A percentile compares a stretch with the other conserved stretches of the same genome.
These are phyloP conservation scores for Epithele typhae DNA, from an alignment of 768 basidiomycete genomes.

Conservation along the genomic window DNA sequence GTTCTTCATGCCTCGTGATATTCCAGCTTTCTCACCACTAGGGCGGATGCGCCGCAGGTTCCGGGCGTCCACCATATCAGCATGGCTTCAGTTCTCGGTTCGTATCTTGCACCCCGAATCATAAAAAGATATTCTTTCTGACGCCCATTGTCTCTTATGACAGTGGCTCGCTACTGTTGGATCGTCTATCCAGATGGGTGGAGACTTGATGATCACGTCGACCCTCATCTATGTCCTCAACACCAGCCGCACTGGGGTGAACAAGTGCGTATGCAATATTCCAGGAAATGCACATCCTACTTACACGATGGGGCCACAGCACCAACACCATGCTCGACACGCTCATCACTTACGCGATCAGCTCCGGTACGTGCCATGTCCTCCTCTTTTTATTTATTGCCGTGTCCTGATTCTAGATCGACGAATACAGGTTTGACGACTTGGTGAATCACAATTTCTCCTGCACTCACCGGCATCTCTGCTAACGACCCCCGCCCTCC, in stretches of 20 bases:
- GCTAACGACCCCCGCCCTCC: not conserved
- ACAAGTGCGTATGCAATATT: not conserved
- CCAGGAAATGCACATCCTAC: no score
- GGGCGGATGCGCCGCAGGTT: no score
- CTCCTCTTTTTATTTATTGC: no score
- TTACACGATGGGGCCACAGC: not conserved
- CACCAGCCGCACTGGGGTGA: constrained; percentile 1
- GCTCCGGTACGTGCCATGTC: not conserved
- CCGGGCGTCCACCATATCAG: not conserved
- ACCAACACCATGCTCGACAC: constrained; percentile 4
- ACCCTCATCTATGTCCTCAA: constrained; percentile 2
- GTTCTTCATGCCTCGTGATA: no score
- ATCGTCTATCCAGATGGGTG: constrained; percentile 1
- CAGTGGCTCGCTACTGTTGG: constrained; percentile 3
- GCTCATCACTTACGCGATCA: constrained; percentile 3
- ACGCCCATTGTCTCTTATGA: not conserved
- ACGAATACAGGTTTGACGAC: not conserved
- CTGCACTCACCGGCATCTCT: no score
- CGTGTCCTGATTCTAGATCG: not conserved
- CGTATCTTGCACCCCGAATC: not conserved
- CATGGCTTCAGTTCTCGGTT: constrained; percentile 2
- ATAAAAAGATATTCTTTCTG: not conserved
- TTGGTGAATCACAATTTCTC: not conserved
- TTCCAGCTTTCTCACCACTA: no score
- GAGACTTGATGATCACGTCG: constrained; percentile 1